These are phyloP conservation scores for Raddia distichophylla DNA, from an alignment of 176 grass and related monocot species.

Conservation along the genomic window DNA sequence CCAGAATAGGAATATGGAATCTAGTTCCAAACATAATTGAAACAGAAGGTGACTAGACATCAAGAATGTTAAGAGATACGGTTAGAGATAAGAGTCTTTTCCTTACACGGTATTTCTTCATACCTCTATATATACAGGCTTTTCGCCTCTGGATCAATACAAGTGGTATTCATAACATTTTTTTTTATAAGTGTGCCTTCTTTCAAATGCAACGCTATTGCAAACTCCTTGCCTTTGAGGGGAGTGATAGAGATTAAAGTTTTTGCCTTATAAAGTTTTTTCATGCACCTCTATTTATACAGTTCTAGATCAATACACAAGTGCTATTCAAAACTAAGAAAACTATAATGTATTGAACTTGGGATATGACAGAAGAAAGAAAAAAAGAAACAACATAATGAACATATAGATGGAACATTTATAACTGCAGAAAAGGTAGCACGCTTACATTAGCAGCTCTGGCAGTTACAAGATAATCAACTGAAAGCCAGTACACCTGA, in stretches of 20 bases:
- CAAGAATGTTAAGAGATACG: background rate
- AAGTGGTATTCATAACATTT: too few relatives aligned
- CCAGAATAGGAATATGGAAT: background rate
- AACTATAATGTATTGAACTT: constrained; percentile 23
- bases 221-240: too few relatives aligned
- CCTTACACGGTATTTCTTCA: too few relatives aligned
- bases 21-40: constrained; percentile 26
- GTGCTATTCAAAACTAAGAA: background rate
- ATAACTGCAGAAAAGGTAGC: constrained; percentile 12
- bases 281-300: too few relatives aligned
- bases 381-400: constrained; percentile 33
- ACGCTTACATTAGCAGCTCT: constrained; percentile 78
- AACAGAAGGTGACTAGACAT: constrained; percentile 22
- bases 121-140: too few relatives aligned
- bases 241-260: too few relatives aligned
- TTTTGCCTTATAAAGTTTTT: too few relatives aligned
- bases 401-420: constrained; percentile 24
- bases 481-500: constrained; percentile 94
- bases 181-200: too few relatives aligned
- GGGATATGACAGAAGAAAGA: constrained; percentile 38
- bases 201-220: too few relatives aligned
- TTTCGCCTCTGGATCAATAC: too few relatives aligned
- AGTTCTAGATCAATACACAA: too few relatives aligned
- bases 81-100: too few relatives aligned
- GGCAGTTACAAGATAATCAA: constrained; percentile 88